Percentiles rank a stretch among this genome's conserved stretches.
These are phyloP conservation scores for Hygrocybe punicea DNA, from an alignment of 768 basidiomycete genomes.

Conservation along the genomic window DNA sequence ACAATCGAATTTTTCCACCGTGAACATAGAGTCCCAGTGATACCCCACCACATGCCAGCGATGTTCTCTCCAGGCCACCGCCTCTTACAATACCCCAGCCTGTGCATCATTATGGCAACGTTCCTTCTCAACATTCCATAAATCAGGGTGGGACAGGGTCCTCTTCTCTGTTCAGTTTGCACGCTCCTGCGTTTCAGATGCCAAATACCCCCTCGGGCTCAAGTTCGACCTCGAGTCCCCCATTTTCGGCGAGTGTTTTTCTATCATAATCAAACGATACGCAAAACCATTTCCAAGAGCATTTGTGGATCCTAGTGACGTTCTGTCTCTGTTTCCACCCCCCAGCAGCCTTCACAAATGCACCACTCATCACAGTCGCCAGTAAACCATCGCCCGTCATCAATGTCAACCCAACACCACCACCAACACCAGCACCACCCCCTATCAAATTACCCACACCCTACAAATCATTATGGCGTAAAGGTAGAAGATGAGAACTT, in stretches of 20 bases:
- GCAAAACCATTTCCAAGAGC: conserved; percentile 29
- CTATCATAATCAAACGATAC: conserved; percentile 21
- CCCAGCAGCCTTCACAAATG: conserved; percentile 65
- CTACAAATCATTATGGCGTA: conserved; percentile 49
- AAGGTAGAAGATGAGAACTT: conserved; percentile 70
- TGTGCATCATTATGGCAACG: conserved; percentile 48
- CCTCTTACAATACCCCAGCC: conserved; percentile 64
- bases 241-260: conserved; percentile 82
- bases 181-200: conserved; percentile 58
- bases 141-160: conserved; percentile 41
- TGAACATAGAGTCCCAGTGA: conserved; percentile 44
- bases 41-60: conserved; percentile 40
- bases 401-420: conserved; percentile 37
- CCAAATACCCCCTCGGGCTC: conserved; percentile 71
- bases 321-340: conserved; percentile 36
- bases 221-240: conserved; percentile 70
- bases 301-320: conserved; percentile 58
- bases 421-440: conserved; percentile 39
- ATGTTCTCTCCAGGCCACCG: conserved; percentile 45
- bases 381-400: conserved; percentile 45
- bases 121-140: conserved; percentile 27
- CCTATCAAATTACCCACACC: conserved; percentile 43
- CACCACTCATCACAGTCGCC: conserved; percentile 54
- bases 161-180: conserved; percentile 50
- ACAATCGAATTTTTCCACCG: background rate